phyloP scores from a whole-genome alignment of 495 filamentous ascomycete genomes.

The Saxophila tyrrhenica region DNA sequence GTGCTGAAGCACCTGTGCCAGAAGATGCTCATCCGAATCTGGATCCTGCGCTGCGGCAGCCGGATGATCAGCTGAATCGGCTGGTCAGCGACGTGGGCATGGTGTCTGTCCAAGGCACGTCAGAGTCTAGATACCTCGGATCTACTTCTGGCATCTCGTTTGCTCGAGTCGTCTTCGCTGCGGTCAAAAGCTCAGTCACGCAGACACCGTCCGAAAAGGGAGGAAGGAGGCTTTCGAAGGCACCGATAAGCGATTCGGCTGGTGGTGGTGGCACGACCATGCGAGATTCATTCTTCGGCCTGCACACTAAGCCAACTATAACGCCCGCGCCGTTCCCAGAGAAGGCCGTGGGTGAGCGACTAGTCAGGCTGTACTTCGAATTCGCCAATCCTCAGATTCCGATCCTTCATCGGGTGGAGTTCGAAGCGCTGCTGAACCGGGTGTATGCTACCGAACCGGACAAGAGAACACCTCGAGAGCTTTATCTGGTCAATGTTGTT shows the following conservation, averaged over 20 bases:
- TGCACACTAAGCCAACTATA: slow-evolving; percentile 82
- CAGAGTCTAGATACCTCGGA: slow-evolving; percentile 69
- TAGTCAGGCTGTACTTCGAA: slow-evolving; percentile 83
- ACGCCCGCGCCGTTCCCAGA: slow-evolving; percentile 76
- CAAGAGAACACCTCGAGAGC: slow-evolving; percentile 65
- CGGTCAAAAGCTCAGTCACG: slow-evolving; percentile 72
- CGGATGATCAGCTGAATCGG: slow-evolving; percentile 51
- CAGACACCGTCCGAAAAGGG: slow-evolving; percentile 47
- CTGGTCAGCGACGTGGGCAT: slow-evolving; percentile 66
- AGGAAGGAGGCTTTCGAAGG: slow-evolving; percentile 18
- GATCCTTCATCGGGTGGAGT: slow-evolving; percentile 76
- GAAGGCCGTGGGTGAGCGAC: slow-evolving; percentile 53
- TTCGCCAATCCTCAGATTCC: slow-evolving; percentile 94
- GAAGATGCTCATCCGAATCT: background rate
- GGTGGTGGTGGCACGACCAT: slow-evolving; percentile 51
- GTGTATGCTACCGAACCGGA: slow-evolving; percentile 61
- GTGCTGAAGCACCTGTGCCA: background rate
- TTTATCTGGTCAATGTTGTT: slow-evolving; percentile 94
- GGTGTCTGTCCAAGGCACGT: slow-evolving; percentile 63
- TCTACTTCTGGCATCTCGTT: slow-evolving; percentile 90
- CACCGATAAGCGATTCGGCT: slow-evolving; percentile 28
- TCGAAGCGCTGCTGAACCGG: slow-evolving; percentile 69
- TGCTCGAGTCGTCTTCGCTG: slow-evolving; percentile 86
- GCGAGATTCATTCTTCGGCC: slow-evolving; percentile 89
- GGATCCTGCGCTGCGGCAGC: slow-evolving; percentile 34